Conservation (phyloP, 2,329 filamentous ascomycete species). For the Elsinoe perseae region DNA sequence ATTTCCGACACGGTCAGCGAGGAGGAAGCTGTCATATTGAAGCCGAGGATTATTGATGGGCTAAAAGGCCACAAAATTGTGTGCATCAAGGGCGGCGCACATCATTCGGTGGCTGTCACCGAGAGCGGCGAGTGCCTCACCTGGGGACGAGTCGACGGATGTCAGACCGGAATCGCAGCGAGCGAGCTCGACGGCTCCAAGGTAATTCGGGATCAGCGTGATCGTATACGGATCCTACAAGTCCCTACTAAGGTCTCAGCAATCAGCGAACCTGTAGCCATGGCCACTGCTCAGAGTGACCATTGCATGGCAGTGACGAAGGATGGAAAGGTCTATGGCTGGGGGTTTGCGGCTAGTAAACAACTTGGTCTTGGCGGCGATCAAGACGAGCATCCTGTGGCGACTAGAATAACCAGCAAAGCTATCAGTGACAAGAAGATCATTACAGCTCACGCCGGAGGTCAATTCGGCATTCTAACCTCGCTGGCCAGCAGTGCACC, state of each 20-base stretch:
- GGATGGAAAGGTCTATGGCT: conserved; percentile 64
- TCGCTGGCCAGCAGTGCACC: conserved; percentile 5
- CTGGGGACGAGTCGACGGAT: conserved; percentile 54
- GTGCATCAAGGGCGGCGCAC: conserved; percentile 62
- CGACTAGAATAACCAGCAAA: conserved; percentile 76
- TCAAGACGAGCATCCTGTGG: conserved; percentile 71
- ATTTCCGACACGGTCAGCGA: conserved; percentile 57
- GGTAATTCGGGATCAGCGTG: conserved; percentile 56
- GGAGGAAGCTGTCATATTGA: conserved; percentile 63
- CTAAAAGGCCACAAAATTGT: conserved; percentile 57
- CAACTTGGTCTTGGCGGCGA: conserved; percentile 69
- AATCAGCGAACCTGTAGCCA: conserved; percentile 40
- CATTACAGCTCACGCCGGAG: conserved; percentile 71
- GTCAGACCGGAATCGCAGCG: conserved; percentile 44
- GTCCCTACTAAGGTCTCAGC: conserved; percentile 53
- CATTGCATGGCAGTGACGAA: conserved; percentile 63
- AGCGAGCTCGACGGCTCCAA: conserved; percentile 49
- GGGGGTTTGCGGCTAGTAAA: conserved; percentile 75
- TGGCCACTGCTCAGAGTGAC: conserved; percentile 53
- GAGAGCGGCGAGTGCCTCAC: conserved; percentile 48
- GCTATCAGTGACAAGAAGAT: conserved; percentile 69
- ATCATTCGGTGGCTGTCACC: conserved; percentile 61
- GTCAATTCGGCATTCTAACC: conserved; percentile 61
- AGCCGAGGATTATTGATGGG: conserved; percentile 58
- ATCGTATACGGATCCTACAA: conserved; percentile 62